Evolutionary conservation across 345 rosid species (phyloP).

Genomic region (Linum trigynum): DNA sequence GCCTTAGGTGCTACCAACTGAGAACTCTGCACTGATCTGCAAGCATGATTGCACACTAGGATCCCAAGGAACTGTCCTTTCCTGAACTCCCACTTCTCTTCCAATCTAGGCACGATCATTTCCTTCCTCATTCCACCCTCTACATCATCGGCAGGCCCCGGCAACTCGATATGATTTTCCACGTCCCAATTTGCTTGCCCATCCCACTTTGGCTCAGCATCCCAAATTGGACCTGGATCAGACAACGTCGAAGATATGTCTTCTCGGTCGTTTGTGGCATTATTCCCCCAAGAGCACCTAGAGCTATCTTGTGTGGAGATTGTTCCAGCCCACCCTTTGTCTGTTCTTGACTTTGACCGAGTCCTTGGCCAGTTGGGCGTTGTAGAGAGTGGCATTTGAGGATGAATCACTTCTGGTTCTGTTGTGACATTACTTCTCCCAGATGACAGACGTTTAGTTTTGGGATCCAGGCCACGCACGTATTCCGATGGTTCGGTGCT

Average conservation of each 20-base stretch:
- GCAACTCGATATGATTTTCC: slow-evolving; percentile 80
- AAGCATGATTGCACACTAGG: slow-evolving; percentile 91
- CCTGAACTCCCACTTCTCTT: slow-evolving; percentile 60
- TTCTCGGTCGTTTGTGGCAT: slow-evolving; percentile 71
- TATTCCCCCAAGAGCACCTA: slow-evolving; percentile 73
- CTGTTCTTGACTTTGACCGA: slow-evolving; percentile 83
- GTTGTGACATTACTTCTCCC: slow-evolving; percentile 62
- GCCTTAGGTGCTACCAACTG: slow-evolving; percentile 95
- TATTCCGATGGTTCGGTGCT: slow-evolving; percentile 88
- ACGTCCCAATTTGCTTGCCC: slow-evolving; percentile 66
- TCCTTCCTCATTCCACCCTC: slow-evolving; percentile 55
- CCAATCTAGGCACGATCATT: slow-evolving; percentile 36
- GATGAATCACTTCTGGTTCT: slow-evolving; percentile 86
- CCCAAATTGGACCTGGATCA: slow-evolving; percentile 99
- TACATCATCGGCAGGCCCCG: slow-evolving; percentile 64
- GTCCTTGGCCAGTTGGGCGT: slow-evolving; percentile 97
- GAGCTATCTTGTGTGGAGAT: slow-evolving; percentile 60
- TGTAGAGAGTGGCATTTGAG: slow-evolving; percentile 64
- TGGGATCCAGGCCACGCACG: slow-evolving; percentile 89
- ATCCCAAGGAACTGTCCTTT: slow-evolving; percentile 92
- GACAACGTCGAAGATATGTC: slow-evolving; percentile 93
- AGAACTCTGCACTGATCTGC: slow-evolving; percentile 91
- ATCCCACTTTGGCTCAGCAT: slow-evolving; percentile 95
- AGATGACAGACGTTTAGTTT: slow-evolving; percentile 70
- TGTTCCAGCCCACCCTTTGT: slow-evolving; percentile 83